Evolutionary conservation across 768 basidiomycete species (phyloP).

Genomic region (Candolleomyces eurysporus): DNA sequence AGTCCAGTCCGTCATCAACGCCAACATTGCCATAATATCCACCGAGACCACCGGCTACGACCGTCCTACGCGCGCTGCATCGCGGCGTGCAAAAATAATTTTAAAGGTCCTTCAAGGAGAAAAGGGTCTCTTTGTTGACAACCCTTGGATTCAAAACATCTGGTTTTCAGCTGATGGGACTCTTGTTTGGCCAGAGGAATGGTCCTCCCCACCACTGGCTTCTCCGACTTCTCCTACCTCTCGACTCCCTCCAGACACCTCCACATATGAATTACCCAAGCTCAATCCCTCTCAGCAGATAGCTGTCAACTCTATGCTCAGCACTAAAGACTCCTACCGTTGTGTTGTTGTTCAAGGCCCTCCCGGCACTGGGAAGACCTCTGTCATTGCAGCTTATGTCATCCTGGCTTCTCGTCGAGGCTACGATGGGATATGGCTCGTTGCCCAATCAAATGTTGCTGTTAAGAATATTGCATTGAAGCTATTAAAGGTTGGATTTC

Average conservation of each 20-base stretch:
- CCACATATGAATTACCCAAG: slow-evolving; percentile 9
- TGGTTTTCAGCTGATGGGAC: slow-evolving; percentile 33
- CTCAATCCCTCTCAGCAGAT: slow-evolving; percentile 47
- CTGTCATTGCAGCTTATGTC: slow-evolving; percentile 67
- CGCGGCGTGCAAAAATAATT: slow-evolving; percentile 37
- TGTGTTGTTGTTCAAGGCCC: slow-evolving; percentile 52
- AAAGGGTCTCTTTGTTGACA: slow-evolving; percentile 29
- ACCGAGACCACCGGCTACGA: slow-evolving; percentile 41
- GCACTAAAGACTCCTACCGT: slow-evolving; percentile 28
- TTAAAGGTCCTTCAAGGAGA: slow-evolving; percentile 43
- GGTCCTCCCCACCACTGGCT: slow-evolving; percentile 25
- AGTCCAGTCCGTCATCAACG: no score
- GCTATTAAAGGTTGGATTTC: slow-evolving; percentile 51
- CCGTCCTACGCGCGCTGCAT: slow-evolving; percentile 58
- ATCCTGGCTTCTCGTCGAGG: slow-evolving; percentile 39
- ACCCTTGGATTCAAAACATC: slow-evolving; percentile 50
- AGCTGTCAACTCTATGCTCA: slow-evolving; percentile 50
- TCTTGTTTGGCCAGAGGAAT: slow-evolving; percentile 41
- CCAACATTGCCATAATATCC: background rate
- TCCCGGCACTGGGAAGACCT: slow-evolving; percentile 73
- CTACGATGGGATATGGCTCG: slow-evolving; percentile 64
- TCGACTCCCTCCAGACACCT: background rate
- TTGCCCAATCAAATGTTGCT: slow-evolving; percentile 85
- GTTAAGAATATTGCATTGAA: slow-evolving; percentile 90
- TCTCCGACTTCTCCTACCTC: background rate